Evolutionary conservation across 1,284 basidiomycete genomes (phyloP).

Genomic region (Cryptococcus hybrid): DNA sequence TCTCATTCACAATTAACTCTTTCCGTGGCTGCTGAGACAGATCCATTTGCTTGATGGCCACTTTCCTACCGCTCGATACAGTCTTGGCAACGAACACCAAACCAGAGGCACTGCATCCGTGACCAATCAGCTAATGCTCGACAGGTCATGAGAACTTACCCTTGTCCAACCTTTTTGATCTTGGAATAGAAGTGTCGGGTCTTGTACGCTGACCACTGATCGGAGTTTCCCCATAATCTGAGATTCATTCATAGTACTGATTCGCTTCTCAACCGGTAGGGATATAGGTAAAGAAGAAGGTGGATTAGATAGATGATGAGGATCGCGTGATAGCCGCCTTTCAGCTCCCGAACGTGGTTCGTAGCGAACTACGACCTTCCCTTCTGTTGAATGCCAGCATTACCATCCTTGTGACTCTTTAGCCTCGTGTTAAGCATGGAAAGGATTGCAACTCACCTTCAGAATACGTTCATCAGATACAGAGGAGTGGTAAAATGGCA

Average conservation of each 20-base stretch:
- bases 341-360: too few relatives aligned
- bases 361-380: too few relatives aligned
- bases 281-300: too few relatives aligned
- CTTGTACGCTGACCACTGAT: conserved; percentile 79
- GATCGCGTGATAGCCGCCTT: too few relatives aligned
- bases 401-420: too few relatives aligned
- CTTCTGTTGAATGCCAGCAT: too few relatives aligned
- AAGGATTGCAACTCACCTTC: too few relatives aligned
- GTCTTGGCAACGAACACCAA: conserved; percentile 98
- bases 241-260: conserved; percentile 93
- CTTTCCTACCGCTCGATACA: conserved; percentile 80
- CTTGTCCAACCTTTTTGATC: conserved; percentile 98
- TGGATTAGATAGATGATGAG: too few relatives aligned
- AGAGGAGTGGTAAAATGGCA: too few relatives aligned
- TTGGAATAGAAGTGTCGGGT: conserved; percentile 86
- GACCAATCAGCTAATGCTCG: conserved; percentile 1
- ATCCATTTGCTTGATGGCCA: conserved; percentile 99
- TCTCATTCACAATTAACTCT: conserved; percentile 98
- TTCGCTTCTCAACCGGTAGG: conserved; percentile 68
- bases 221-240: conserved; percentile 98
- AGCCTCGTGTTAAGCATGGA: too few relatives aligned
- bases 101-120: conserved; percentile 75
- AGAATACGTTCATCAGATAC: too few relatives aligned
- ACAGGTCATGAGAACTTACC: conserved; percentile 58
- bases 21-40: conserved; percentile 92